Evolutionary conservation across 2,329 filamentous ascomycete genomes (phyloP).

Genomic region (Penicillium sp.): DNA sequence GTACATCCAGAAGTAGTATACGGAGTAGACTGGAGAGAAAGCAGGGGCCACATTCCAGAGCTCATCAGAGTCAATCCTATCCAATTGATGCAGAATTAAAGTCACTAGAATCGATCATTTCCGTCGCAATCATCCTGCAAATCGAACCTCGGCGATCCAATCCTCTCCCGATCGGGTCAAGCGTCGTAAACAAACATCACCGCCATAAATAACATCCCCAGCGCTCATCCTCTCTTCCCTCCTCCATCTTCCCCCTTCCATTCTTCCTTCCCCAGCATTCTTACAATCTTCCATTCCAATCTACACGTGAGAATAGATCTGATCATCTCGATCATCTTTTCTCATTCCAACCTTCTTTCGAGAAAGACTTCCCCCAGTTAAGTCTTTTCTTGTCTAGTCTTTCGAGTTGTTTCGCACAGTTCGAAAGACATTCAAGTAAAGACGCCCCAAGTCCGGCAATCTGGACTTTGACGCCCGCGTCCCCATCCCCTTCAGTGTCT

Average conservation of each 20-base stretch:
- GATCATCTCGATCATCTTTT: slow-evolving; percentile 20
- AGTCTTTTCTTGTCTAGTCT: slow-evolving; percentile 47
- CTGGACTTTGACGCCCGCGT: slow-evolving; percentile 99
- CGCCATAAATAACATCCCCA: slow-evolving; percentile 21
- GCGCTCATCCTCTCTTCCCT: slow-evolving; percentile 6
- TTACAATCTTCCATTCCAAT: slow-evolving; percentile 17
- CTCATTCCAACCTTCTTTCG: slow-evolving; percentile 17
- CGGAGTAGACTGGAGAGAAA: too few species aligned
- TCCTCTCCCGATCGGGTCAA: slow-evolving; percentile 15
- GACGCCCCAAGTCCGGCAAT: slow-evolving; percentile 76
- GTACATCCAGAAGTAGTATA: too few species aligned
- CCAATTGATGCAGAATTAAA: background rate
- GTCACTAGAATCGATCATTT: background rate
- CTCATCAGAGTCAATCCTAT: too few species aligned
- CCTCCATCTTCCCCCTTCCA: slow-evolving; percentile 5
- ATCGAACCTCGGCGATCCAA: slow-evolving; percentile 8
- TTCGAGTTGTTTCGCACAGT: slow-evolving; percentile 44
- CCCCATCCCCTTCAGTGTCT: slow-evolving; percentile 99
- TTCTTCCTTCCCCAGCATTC: slow-evolving; percentile 1
- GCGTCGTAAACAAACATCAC: slow-evolving; percentile 22
- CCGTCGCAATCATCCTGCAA: background rate
- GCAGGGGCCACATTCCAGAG: too few species aligned
- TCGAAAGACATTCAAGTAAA: slow-evolving; percentile 61
- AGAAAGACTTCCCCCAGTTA: slow-evolving; percentile 36
- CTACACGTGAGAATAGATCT: slow-evolving; percentile 10